These are phyloP conservation scores for Fraxinus dipetala DNA, from an alignment of 305 asterid genomes.

Conservation along the genomic window DNA sequence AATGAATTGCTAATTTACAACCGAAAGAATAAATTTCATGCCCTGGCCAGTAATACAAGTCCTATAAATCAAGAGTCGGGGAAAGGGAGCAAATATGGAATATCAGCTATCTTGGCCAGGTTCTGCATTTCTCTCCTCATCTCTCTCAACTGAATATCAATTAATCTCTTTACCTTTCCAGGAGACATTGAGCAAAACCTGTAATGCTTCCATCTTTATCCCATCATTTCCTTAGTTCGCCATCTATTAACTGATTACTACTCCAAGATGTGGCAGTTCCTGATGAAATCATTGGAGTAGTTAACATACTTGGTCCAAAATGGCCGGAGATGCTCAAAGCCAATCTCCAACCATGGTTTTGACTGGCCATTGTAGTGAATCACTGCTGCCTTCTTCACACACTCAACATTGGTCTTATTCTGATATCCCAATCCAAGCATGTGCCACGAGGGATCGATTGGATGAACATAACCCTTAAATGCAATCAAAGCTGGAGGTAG, in stretches of 20 bases:
- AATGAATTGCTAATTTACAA: constrained; percentile 57
- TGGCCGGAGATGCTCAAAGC: constrained; percentile 97
- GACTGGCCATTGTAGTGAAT: constrained; percentile 98
- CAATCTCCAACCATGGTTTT: constrained; percentile 97
- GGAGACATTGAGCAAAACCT: constrained; percentile 28
- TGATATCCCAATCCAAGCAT: constrained; percentile 99
- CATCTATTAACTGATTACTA: constrained; percentile 32
- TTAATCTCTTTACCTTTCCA: not conserved
- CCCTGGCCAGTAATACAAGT: constrained; percentile 37
- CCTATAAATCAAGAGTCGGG: constrained; percentile 39
- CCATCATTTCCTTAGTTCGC: constrained; percentile 23
- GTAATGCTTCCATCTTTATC: constrained; percentile 24
- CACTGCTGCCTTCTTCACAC: constrained; percentile 83
- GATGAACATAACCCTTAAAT: constrained; percentile 79
- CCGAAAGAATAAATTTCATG: constrained; percentile 51
- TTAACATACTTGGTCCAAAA: constrained; percentile 94
- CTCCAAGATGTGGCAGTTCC: constrained; percentile 92
- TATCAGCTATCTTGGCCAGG: constrained; percentile 20
- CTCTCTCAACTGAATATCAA: constrained; percentile 20
- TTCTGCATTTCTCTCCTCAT: constrained; percentile 24
- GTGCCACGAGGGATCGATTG: constrained; percentile 95
- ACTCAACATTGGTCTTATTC: constrained; percentile 62
- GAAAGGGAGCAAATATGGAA: constrained; percentile 25
- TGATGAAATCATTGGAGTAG: constrained; percentile 84
- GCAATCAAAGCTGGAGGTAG: constrained; percentile 98